Base-by-base conservation (phyloP, 1,139 yeast species). In the Lodderomyces jiufengensis region DNA sequence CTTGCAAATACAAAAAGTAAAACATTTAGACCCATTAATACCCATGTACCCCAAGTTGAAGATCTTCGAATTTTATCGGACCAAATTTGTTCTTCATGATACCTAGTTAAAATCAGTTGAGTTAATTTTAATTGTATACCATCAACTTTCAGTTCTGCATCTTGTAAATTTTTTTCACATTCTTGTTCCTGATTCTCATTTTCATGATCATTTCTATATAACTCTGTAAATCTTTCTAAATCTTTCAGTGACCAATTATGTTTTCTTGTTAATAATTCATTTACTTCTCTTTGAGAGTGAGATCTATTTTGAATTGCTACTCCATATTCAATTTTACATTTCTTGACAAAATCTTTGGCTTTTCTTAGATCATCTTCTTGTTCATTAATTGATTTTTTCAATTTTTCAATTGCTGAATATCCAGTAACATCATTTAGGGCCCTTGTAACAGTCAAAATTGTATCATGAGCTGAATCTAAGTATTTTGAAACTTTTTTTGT, bases 41-140 rank as follows among this genome's bases (percentile, higher is more conserved):
- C 66, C 75, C 95, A 80, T 0, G 99, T 92, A 1, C 97, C 98
- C 95, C 96, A 94, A 0, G 98, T 90, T 8, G 96, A 86, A 2
- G 95, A 88, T 43, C 94, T 73, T 44, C 98, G 68, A 42, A 92
- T 92, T 57, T 90, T 90, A 59, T 94, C 98, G 4, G 96, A 86
- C 98, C 98, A 94, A 4, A 92, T 80, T 59, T 94, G 98, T 52
- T 94, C 99, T 54, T 94, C 98, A 45, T 92, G 96, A 51, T 94
- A 94, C 46, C 97, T 65, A 1, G 92, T 80, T 49, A 90, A 68
- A 24, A 94, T 92, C 48, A 86, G 81, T 43, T 80, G 80, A 5
- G 90, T 81, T 32, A 90, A 62, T 42, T 73, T 76, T 31, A 78
- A 70, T 47, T 84, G 94, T 6, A 83, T 61, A 3, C 80, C 78